Evolutionary conservation across 2,329 filamentous ascomycete species (phyloP).

Genomic region (Pezicula rhizophila): DNA sequence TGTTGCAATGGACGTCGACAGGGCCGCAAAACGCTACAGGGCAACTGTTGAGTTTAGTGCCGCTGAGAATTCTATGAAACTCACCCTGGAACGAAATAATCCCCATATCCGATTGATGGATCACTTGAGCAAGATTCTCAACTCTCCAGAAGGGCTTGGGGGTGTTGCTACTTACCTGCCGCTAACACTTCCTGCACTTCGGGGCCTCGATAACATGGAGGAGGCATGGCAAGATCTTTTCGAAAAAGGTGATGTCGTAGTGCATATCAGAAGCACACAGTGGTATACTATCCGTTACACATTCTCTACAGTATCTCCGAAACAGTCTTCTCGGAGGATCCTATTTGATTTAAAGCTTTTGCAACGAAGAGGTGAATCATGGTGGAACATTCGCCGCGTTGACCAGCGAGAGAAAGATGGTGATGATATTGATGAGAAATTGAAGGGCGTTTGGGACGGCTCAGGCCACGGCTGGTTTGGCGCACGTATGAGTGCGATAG

Average conservation of each 20-base stretch:
- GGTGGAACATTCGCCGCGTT: conserved; percentile 25
- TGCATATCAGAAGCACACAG: conserved; percentile 49
- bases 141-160: conserved; percentile 43
- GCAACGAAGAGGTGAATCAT: conserved; percentile 37
- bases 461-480: conserved; percentile 42
- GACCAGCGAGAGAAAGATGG: conserved; percentile 22
- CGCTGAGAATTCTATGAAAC: conserved; percentile 40
- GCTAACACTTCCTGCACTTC: conserved; percentile 58
- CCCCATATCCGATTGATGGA: conserved; percentile 61
- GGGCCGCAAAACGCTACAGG: conserved; percentile 32
- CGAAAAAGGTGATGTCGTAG: conserved; percentile 39
- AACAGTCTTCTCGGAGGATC: conserved; percentile 31
- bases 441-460: conserved; percentile 40
- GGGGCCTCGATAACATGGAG: conserved; percentile 55
- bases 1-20: conserved; percentile 12
- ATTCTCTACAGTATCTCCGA: conserved; percentile 30
- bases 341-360: conserved; percentile 47
- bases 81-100: conserved; percentile 56
- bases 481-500: conserved; percentile 41
- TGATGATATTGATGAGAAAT: conserved; percentile 30
- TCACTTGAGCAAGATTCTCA: conserved; percentile 51
- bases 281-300: conserved; percentile 52
- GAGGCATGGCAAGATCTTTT: conserved; percentile 40
- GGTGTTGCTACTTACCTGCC: conserved; percentile 48
- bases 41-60: conserved; percentile 53